Evolutionary conservation across 148 eudicot species (phyloP), one percentile per base, ranked within the genome.

Genomic region (Oxyria digyna): DNA sequence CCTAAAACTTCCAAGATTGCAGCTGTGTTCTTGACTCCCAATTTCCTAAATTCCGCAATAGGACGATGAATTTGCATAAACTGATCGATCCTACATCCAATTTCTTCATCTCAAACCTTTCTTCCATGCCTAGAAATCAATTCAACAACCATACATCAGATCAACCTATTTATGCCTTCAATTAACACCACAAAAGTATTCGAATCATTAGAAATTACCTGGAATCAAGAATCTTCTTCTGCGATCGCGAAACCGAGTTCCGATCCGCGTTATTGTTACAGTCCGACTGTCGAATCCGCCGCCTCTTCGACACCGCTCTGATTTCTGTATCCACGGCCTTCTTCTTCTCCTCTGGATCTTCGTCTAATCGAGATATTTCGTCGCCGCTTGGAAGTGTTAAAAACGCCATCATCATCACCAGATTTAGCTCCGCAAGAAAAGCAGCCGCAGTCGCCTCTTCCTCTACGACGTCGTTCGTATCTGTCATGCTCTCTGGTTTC

Each of bases 191-290:
- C 9, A n/a, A n/a, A n/a, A 50, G 57, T 21, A 6, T 50, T 50
- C 9, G 59, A 6, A 10, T 52, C 14, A 1, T 9, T 24, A 9
- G 10, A 27, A 3, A 59, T 2, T 29, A 59, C 64, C 64, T 59
- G 64, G 64, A 59, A 59, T 59, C 65, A 38, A 59, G 20, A 59
- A 59, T 59, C 65, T 59, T 59, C 65, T n/a, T 14, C 65, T 59
- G 65, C 35, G 65, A 59, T 52, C 62, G 38, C 20, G 65, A 6
- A 27, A 52, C 1, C 5, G 62, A n/a, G 1, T 15, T 35, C 35
- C 65, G 38, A 59, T 59, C 65, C 31, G 65, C 35, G 20, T 27
- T 20, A 10, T 59, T 59, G 11, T 10, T 14, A 1, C 15, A 18
- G 10, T 59, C 38, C 37, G 65, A 2, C 9, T 14, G 65, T 9